These are phyloP conservation scores for Gnomoniopsis sp. DNA, from an alignment of 2,329 filamentous ascomycete genomes.

Conservation along the genomic window DNA sequence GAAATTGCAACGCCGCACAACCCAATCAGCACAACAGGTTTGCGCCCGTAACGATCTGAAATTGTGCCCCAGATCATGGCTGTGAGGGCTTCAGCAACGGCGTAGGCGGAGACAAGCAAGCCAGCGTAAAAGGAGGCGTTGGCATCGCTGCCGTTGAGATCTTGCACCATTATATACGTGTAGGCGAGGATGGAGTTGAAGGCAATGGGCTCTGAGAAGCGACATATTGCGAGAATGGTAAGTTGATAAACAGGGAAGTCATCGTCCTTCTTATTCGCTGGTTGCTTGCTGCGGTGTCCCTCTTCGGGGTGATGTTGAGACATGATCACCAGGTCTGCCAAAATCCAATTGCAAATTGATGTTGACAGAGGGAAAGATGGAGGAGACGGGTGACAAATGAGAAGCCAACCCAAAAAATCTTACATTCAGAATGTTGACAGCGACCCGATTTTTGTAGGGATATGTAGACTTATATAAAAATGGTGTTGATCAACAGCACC, in stretches of 20 bases:
- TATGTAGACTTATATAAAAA: background rate
- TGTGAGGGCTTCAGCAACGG: conserved; percentile 39
- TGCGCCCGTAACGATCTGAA: conserved; percentile 36
- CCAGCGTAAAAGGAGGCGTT: conserved; percentile 47
- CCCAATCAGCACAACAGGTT: conserved; percentile 28
- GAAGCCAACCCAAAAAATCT: background rate
- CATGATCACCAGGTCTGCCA: background rate
- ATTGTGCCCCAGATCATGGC: conserved; percentile 39
- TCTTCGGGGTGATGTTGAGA: background rate
- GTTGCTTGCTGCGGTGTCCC: background rate
- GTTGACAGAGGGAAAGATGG: background rate
- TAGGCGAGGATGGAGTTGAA: conserved; percentile 44
- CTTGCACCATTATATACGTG: conserved; percentile 38
- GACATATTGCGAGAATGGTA: conserved; percentile 41
- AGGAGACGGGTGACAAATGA: background rate
- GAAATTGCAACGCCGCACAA: conserved; percentile 33
- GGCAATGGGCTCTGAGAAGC: conserved; percentile 42
- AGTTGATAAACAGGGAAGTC: conserved; percentile 42
- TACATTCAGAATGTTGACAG: background rate
- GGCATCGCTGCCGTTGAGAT: conserved; percentile 34
- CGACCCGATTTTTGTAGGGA: background rate
- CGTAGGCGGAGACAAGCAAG: conserved; percentile 42
- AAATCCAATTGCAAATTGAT: background rate
- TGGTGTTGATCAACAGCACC: background rate
- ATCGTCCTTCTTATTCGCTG: background rate